These are phyloP conservation scores for Casuarina equisetifolia DNA, from an alignment of 306 rosid genomes.

Conservation along the genomic window DNA sequence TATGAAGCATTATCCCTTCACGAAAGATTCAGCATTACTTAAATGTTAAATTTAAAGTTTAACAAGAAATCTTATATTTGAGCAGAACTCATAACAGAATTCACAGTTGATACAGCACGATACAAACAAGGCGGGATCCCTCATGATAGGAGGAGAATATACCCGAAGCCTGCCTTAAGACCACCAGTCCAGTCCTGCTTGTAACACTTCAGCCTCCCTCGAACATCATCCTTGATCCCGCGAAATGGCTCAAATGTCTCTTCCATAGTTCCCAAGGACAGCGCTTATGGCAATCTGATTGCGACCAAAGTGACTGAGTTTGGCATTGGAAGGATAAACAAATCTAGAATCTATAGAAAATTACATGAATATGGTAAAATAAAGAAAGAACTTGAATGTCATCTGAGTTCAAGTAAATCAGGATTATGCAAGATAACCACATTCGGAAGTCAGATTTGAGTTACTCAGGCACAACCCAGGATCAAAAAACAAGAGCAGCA, in stretches of 20 bases:
- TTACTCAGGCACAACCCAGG: slow-evolving; percentile 18
- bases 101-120: neutral
- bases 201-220: slow-evolving; percentile 60
- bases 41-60: neutral
- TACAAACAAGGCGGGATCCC: neutral
- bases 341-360: neutral
- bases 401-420: neutral
- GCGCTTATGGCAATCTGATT: slow-evolving; percentile 17
- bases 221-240: slow-evolving; percentile 64
- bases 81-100: slow-evolving; percentile 11
- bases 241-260: slow-evolving; percentile 73
- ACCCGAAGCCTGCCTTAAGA: slow-evolving; percentile 64
- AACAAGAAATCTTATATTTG: neutral
- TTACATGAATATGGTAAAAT: neutral
- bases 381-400: slow-evolving; percentile 1
- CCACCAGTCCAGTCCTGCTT: slow-evolving; percentile 77
- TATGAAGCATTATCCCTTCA: neutral
- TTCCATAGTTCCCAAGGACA: slow-evolving; percentile 47
- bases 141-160: slow-evolving; percentile 15
- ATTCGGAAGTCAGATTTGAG: neutral
- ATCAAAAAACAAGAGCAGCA: slow-evolving; percentile 7
- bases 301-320: slow-evolving; percentile 14
- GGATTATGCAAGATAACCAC: neutral
- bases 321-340: slow-evolving; percentile 4
- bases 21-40: slow-evolving; percentile 17